phyloP scores from a whole-genome alignment of 2,329 filamentous ascomycete species.

The Colletotrichum tropicale region DNA sequence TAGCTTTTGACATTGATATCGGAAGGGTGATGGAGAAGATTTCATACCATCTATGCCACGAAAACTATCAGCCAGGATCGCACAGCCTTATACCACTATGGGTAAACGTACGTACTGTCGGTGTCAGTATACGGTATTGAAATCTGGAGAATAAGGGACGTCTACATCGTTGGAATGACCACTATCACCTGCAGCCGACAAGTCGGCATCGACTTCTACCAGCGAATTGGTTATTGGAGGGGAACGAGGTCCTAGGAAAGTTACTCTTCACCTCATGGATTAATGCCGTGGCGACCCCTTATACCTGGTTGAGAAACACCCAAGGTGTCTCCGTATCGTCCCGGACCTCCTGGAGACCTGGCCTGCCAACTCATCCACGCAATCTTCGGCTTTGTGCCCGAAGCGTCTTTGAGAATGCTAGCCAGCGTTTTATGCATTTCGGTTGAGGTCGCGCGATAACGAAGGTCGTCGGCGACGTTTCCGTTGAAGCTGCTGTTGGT shows the following conservation, averaged over 20 bases:
- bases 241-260: not conserved
- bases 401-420: rapidly evolving
- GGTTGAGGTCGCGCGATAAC: not conserved
- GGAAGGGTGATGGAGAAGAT: too few species aligned
- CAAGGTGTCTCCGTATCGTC: not conserved
- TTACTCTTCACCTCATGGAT: not conserved
- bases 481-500: not conserved
- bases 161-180: not conserved
- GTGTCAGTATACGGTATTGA: not conserved
- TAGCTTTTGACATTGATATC: too few species aligned
- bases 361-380: not conserved
- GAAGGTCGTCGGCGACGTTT: not conserved
- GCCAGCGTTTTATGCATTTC: not conserved
- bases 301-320: not conserved
- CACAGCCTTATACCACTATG: not conserved
- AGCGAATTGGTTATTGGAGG: not conserved
- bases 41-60: not conserved
- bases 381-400: not conserved
- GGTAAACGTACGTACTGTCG: not conserved
- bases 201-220: rapidly evolving
- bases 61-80: not conserved
- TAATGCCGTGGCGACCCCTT: not conserved
- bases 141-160: too few species aligned
- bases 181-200: not conserved
- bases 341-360: rapidly evolving